Conservation (phyloP, 2,329 filamentous ascomycete species). For the Phoma sp. region DNA sequence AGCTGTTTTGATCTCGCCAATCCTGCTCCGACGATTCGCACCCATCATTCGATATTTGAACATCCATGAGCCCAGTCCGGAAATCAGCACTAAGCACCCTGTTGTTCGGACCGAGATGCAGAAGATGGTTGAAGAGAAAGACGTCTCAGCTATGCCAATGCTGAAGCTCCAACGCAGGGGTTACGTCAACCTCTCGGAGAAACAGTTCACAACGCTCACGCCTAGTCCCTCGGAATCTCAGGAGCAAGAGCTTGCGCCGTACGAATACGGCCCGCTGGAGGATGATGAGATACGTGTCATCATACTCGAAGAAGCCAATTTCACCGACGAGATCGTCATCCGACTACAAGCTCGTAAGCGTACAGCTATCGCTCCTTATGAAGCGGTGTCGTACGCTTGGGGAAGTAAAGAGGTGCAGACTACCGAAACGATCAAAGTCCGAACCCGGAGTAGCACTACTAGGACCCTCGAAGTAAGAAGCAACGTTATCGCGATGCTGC, state of each 20-base stretch:
- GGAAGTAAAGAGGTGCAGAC: neutral
- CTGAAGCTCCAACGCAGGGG: neutral
- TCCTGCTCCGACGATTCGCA: neutral
- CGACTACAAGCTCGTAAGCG: neutral
- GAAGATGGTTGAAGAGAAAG: neutral
- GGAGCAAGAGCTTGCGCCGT: no score
- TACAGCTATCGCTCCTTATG: neutral
- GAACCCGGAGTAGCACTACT: neutral
- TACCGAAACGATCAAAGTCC: neutral
- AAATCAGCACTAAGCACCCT: neutral
- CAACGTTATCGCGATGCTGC: neutral
- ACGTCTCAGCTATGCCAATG: neutral
- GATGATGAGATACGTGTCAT: neutral
- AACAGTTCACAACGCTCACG: neutral
- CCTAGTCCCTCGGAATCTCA: no score
- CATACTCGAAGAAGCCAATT: neutral
- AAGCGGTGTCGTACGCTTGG: conserved; percentile 3
- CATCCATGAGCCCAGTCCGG: neutral
- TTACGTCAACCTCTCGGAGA: neutral
- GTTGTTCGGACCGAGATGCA: neutral
- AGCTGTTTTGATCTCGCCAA: neutral
- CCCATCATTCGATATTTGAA: neutral
- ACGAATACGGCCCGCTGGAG: neutral
- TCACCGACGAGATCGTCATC: neutral
- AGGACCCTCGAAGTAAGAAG: neutral